Conservation (phyloP, 23 red algal genomes). For the Gracilaria domingensis region DNA sequence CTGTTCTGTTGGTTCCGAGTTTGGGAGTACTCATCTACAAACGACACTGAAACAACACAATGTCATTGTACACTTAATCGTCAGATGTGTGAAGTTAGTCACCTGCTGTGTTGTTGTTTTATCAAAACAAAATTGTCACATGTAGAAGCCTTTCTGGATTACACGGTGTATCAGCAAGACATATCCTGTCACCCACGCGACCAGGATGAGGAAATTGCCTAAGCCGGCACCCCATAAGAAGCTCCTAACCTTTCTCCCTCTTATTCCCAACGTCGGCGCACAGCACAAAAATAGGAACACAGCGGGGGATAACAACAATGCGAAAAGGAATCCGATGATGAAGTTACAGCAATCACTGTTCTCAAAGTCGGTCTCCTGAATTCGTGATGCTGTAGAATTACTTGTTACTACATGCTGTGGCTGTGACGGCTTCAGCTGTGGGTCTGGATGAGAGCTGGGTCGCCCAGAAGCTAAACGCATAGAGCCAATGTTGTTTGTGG, state of each 20-base stretch:
- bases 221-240: not conserved
- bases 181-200: not conserved
- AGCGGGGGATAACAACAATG: not conserved
- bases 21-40: not conserved
- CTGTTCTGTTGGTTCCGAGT: not conserved
- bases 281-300: constrained; percentile 6
- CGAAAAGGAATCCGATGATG: not conserved
- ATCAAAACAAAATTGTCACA: not conserved
- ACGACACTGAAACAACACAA: too few species aligned
- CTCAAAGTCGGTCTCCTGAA: not conserved
- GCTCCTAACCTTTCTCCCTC: not conserved
- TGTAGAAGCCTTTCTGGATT: not conserved
- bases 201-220: not conserved
- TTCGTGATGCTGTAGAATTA: not conserved
- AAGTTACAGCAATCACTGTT: not conserved
- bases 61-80: too few species aligned
- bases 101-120: too few species aligned
- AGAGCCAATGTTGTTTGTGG: not conserved
- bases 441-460: not conserved
- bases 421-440: not conserved
- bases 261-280: not conserved
- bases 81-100: too few species aligned
- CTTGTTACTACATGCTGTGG: not conserved
- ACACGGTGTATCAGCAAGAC: not conserved
- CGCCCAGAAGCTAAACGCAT: not conserved